Evolutionary conservation across 2,329 filamentous ascomycete species (phyloP), one percentile per base, ranked within the genome.

Genomic region (Colletotrichum trifolii): DNA sequence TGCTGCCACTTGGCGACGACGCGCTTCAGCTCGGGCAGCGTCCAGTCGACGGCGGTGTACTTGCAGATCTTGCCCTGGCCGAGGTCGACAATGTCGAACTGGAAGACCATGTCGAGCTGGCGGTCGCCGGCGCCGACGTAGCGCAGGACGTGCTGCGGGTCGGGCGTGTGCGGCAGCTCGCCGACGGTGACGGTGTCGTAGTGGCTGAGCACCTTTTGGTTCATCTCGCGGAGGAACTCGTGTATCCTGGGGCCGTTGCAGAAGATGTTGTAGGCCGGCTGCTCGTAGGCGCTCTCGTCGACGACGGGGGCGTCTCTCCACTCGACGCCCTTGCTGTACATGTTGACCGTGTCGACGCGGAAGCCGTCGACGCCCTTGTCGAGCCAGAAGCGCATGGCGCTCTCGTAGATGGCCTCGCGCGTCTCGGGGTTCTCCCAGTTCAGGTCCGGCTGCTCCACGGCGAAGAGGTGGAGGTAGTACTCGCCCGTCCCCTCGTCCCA

Each of bases 341-440:
- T 85, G 75, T 92, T 92, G 75, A 92, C 89, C 0, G 90, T 89
- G 71, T 93, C 90, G 76, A 92, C 85, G n/a, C 90, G 84, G 79
- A 92, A 93, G 4, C 90, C 90, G 50, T 90, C 87, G 0, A 91
- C 88, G 3, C 91, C 92, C 38, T 87, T 85, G 53, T 91, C 81
- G 0, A 96, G 84, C 93, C 93, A 96, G 74, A 94, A 96, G 36
- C 86, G 84, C 85, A 94, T 91, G 6, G 90, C 84, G 13, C 86
- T 84, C 39, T 89, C 83, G 74, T 93, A 91, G 7, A 94, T 88
- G 2, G 91, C 92, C 49, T 86, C 79, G 13, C 91, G 85, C 0
- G 91, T 86, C 9, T 85, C 86, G 0, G 83, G 82, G 62, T 90
- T 91, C 72, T 94, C 91, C 91, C 92, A 96, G 77, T 96, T 96